Evolutionary conservation across 768 basidiomycete species (phyloP).

Genomic region (Lactarius evosmus): DNA sequence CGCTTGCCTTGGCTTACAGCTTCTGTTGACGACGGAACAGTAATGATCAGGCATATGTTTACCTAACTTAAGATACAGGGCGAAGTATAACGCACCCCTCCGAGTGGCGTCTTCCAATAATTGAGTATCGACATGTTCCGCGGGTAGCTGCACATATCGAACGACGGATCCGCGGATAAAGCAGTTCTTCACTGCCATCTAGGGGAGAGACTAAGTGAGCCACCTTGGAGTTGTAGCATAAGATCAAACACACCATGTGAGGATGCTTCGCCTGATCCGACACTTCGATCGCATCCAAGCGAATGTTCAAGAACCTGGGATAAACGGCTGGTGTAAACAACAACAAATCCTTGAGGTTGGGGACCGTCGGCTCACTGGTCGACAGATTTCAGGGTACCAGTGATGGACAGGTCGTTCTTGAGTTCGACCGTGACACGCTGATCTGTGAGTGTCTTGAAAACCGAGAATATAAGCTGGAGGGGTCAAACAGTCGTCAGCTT

Average conservation of each 20-base stretch:
- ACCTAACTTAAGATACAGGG: neutral
- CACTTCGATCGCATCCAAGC: slow-evolving; percentile 90
- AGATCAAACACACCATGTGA: slow-evolving; percentile 72
- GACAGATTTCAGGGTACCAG: slow-evolving; percentile 92
- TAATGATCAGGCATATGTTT: slow-evolving; percentile 4
- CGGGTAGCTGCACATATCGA: slow-evolving; percentile 92
- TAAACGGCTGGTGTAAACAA: neutral
- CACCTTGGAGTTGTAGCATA: neutral
- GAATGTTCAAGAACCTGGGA: slow-evolving; percentile 87
- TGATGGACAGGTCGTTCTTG: slow-evolving; percentile 98
- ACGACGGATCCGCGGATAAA: slow-evolving; percentile 99
- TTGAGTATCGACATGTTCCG: slow-evolving; percentile 92
- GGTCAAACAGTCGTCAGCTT: neutral
- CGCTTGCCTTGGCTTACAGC: slow-evolving; percentile 21
- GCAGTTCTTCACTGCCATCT: slow-evolving; percentile 99
- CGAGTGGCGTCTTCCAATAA: slow-evolving; percentile 94
- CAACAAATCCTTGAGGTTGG: neutral
- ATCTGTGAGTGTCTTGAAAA: slow-evolving; percentile 98
- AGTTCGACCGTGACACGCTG: slow-evolving; percentile 96
- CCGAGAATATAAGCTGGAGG: slow-evolving; percentile 84
- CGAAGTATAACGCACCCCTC: slow-evolving; percentile 59
- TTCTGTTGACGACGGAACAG: slow-evolving; percentile 8
- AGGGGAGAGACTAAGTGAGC: neutral
- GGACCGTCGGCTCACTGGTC: slow-evolving; percentile 73
- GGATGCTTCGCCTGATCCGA: slow-evolving; percentile 91